These are phyloP conservation scores for Trametopsis cervina DNA, from an alignment of 768 basidiomycete genomes.

Conservation along the genomic window DNA sequence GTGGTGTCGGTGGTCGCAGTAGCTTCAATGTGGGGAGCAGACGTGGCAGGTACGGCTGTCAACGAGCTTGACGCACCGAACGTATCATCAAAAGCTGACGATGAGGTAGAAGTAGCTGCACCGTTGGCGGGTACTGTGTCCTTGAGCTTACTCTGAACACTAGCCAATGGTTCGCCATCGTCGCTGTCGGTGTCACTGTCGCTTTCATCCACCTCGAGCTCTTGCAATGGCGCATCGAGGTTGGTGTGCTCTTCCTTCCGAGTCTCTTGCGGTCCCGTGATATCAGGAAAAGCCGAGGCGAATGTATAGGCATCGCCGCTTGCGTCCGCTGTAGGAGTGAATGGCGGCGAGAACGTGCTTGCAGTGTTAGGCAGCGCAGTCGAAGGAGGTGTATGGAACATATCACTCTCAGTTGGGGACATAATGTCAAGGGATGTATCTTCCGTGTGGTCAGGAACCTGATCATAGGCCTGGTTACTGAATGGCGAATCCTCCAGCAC, in stretches of 20 bases:
- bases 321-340: neutral
- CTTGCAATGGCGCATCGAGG: conserved; percentile 43
- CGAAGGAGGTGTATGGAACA: conserved; percentile 55
- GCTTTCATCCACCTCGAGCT: conserved; percentile 50
- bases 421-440: conserved; percentile 4
- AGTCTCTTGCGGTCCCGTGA: conserved; percentile 8
- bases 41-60: conserved; percentile 14
- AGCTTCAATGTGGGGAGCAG: conserved; percentile 13
- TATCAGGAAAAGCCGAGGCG: neutral
- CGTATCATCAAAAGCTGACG: conserved; percentile 48
- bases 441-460: neutral
- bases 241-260: conserved; percentile 37
- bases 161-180: conserved; percentile 27
- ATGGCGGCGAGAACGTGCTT: neutral
- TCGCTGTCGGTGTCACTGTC: conserved; percentile 51
- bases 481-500: conserved; percentile 8
- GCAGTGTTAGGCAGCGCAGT: conserved; percentile 23
- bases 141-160: conserved; percentile 17
- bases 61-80: conserved; percentile 34
- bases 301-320: neutral
- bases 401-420: conserved; percentile 22
- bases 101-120: conserved; percentile 12
- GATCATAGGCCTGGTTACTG: neutral
- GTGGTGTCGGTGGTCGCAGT: neutral
- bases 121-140: conserved; percentile 1